These are phyloP conservation scores for Aspergillus avenaceus DNA, from an alignment of 495 filamentous ascomycete genomes.

Conservation along the genomic window DNA sequence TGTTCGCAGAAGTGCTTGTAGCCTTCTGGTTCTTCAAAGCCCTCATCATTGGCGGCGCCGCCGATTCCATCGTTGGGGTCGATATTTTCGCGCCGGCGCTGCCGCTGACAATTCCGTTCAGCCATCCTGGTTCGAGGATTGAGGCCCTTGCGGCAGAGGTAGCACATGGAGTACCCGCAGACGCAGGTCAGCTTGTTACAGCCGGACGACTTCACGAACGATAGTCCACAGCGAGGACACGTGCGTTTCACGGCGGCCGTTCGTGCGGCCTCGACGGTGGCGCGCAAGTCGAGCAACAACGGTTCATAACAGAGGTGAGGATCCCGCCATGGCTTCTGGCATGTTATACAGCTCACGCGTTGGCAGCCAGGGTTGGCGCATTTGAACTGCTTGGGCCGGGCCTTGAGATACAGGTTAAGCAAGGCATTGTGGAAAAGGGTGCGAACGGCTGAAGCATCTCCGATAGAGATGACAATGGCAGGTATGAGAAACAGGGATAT, in stretches of 20 bases:
- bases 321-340: constrained; percentile 59
- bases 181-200: constrained; percentile 97
- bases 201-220: constrained; percentile 86
- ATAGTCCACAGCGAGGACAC: constrained; percentile 82
- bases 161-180: constrained; percentile 99
- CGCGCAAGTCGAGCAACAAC: constrained; percentile 66
- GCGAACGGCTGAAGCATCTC: constrained; percentile 32
- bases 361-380: constrained; percentile 66
- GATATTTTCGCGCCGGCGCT: constrained; percentile 17
- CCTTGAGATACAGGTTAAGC: constrained; percentile 58
- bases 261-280: constrained; percentile 84
- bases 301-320: constrained; percentile 65
- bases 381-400: constrained; percentile 63
- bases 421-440: constrained; percentile 51
- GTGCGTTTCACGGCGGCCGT: constrained; percentile 93
- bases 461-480: constrained; percentile 39
- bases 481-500: constrained; percentile 51
- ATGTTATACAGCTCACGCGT: constrained; percentile 73
- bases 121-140: constrained; percentile 21
- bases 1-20: constrained; percentile 95
- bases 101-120: constrained; percentile 4
- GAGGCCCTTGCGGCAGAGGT: constrained; percentile 66
- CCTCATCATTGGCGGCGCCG: constrained; percentile 21
- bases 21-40: constrained; percentile 54
- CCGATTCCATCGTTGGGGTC: constrained; percentile 12